A percentile compares a stretch with the other conserved stretches of the same genome.
These are phyloP conservation scores for Globomyces pollinis-pini DNA, from an alignment of 192 early-diverging fungal species.

Conservation along the genomic window DNA sequence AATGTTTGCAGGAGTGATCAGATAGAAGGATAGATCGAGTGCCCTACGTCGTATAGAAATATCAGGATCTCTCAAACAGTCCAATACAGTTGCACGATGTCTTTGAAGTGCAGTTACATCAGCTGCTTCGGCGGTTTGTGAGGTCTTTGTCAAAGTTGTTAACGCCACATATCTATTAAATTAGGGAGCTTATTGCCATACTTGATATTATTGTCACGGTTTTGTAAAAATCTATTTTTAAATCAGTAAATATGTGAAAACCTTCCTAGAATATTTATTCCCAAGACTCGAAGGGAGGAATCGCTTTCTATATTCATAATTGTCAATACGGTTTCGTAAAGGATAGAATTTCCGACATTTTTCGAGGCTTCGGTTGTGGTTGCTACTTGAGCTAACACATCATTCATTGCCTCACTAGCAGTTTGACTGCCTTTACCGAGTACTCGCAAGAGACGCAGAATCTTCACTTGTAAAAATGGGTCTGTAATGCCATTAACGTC, in stretches of 20 bases:
- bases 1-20: slow-evolving; percentile 91
- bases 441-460: slow-evolving; percentile 80
- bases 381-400: slow-evolving; percentile 92
- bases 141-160: slow-evolving; percentile 86
- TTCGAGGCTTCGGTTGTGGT: slow-evolving; percentile 89
- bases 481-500: slow-evolving; percentile 95
- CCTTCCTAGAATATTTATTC: slow-evolving; percentile 95
- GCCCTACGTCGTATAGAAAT: slow-evolving; percentile 95
- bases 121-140: slow-evolving; percentile 52
- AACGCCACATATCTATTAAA: slow-evolving; percentile 56
- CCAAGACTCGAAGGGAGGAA: slow-evolving; percentile 82
- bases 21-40: slow-evolving; percentile 89
- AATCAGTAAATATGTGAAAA: too few relatives aligned
- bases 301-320: slow-evolving; percentile 94
- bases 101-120: slow-evolving; percentile 94
- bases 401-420: slow-evolving; percentile 90
- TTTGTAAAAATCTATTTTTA: too few relatives aligned
- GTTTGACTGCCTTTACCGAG: slow-evolving; percentile 73
- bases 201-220: slow-evolving; percentile 96
- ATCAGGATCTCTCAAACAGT: slow-evolving; percentile 91
- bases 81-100: slow-evolving; percentile 91
- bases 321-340: slow-evolving; percentile 95
- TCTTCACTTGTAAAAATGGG: slow-evolving; percentile 94
- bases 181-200: too few relatives aligned
- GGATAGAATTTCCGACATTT: slow-evolving; percentile 95